Conservation (phyloP, 2,329 filamentous ascomycete species). For the Fusarium beomiforme region DNA sequence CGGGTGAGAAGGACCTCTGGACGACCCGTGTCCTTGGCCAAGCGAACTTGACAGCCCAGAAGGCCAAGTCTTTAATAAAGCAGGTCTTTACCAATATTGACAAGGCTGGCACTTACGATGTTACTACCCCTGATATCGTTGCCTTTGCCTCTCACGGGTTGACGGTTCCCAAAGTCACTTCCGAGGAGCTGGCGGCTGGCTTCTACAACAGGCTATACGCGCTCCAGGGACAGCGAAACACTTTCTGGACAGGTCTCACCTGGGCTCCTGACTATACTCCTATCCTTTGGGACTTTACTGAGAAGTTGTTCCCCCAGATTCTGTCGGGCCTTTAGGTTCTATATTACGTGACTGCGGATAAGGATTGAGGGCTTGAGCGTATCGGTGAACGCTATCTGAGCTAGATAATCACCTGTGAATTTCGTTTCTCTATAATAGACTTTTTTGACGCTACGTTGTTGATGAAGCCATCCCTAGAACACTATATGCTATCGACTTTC, state of each 20-base stretch:
- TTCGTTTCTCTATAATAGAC: too few relatives aligned
- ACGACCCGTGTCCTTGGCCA: constrained; percentile 19
- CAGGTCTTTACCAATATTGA: neutral
- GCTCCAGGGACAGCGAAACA: constrained; percentile 49
- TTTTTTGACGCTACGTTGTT: too few relatives aligned
- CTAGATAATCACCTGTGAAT: too few relatives aligned
- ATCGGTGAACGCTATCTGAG: too few relatives aligned
- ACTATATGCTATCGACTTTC: too few relatives aligned
- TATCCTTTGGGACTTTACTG: constrained; percentile 40
- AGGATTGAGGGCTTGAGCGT: too few relatives aligned
- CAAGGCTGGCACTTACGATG: constrained; percentile 7
- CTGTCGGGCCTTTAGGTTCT: neutral
- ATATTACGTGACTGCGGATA: too few relatives aligned
- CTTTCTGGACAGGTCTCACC: constrained; percentile 49
- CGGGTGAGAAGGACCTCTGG: neutral
- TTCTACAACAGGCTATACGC: constrained; percentile 49
- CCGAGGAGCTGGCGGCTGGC: constrained; percentile 43
- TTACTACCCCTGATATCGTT: constrained; percentile 10
- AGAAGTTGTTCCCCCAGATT: constrained; percentile 22
- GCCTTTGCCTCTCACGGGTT: constrained; percentile 32
- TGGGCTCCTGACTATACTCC: constrained; percentile 39
- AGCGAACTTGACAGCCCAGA: neutral
- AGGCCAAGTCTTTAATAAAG: constrained; percentile 4
- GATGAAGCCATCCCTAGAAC: too few relatives aligned
- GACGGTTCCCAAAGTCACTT: constrained; percentile 38